A percentile compares a stretch with the other conserved stretches of the same genome.
Evolutionary conservation across 2,329 filamentous ascomycete species (phyloP).

Genomic region (Pseudogymnoascus sp.): DNA sequence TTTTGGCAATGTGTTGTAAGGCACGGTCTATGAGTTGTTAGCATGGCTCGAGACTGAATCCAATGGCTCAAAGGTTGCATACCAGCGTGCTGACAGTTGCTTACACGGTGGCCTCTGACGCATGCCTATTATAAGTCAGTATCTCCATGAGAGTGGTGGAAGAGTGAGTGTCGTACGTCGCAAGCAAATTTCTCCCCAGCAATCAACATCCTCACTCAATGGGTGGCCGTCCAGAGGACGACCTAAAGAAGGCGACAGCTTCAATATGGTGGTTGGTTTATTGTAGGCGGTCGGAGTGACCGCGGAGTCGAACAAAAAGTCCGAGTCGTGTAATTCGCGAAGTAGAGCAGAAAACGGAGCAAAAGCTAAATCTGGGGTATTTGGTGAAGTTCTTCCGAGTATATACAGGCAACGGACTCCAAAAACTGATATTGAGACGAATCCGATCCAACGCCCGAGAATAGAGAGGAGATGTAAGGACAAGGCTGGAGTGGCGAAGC

Average conservation of each 20-base stretch:
- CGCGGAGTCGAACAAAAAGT: slow-evolving; percentile 1
- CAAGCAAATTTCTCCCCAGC: slow-evolving; percentile 97
- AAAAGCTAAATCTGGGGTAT: slow-evolving; percentile 14
- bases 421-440: slow-evolving; percentile 8
- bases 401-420: slow-evolving; percentile 9
- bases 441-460: slow-evolving; percentile 5
- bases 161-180: slow-evolving; percentile 49
- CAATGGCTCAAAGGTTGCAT: slow-evolving; percentile 36
- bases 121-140: slow-evolving; percentile 38
- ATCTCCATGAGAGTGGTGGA: not conserved
- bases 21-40: slow-evolving; percentile 60
- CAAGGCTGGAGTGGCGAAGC: slow-evolving; percentile 21
- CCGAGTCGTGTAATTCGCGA: slow-evolving; percentile 15
- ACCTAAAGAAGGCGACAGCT: slow-evolving; percentile 20
- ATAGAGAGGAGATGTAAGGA: slow-evolving; percentile 20
- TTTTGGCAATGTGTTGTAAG: slow-evolving; percentile 92
- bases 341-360: slow-evolving; percentile 10
- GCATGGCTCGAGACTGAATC: slow-evolving; percentile 14
- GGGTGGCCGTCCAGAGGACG: slow-evolving; percentile 18
- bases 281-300: slow-evolving; percentile 18
- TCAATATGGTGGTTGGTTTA: slow-evolving; percentile 17
- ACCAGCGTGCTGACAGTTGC: slow-evolving; percentile 96
- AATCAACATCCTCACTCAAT: slow-evolving; percentile 57
- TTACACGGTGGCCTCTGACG: slow-evolving; percentile 95
- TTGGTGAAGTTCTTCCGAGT: slow-evolving; percentile 13